Evolutionary conservation across 2,329 filamentous ascomycete genomes (phyloP).

Genomic region (Metarhizium sp.): DNA sequence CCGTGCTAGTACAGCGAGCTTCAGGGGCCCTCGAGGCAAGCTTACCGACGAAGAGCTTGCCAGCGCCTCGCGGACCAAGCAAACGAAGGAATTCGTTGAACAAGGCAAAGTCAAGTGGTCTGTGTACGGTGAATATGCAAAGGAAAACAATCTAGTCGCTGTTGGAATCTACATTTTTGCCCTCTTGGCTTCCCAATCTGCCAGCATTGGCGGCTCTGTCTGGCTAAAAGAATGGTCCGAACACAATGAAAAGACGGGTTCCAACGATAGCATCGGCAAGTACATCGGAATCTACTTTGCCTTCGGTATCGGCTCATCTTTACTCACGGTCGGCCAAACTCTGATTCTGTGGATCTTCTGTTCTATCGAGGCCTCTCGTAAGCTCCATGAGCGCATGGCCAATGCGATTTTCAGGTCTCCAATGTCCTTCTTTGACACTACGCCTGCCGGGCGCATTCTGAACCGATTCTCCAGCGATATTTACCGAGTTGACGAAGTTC

Average conservation of each 20-base stretch:
- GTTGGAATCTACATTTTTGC: conserved; percentile 72
- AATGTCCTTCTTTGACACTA: conserved; percentile 99
- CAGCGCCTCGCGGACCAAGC: conserved; percentile 64
- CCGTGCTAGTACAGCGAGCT: conserved; percentile 84
- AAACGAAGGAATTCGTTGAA: conserved; percentile 79
- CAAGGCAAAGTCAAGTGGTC: conserved; percentile 96
- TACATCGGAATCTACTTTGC: conserved; percentile 95
- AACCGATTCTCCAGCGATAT: conserved; percentile 89
- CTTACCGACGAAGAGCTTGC: conserved; percentile 74
- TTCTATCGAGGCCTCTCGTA: conserved; percentile 95
- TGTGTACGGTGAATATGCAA: conserved; percentile 91
- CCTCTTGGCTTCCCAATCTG: conserved; percentile 70
- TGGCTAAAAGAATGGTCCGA: conserved; percentile 96
- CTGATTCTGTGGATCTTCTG: conserved; percentile 98
- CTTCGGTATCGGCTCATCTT: conserved; percentile 79
- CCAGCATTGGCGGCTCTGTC: conserved; percentile 72
- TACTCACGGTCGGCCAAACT: conserved; percentile 82
- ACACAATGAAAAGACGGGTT: conserved; percentile 54
- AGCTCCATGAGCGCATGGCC: conserved; percentile 95
- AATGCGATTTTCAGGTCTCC: conserved; percentile 94
- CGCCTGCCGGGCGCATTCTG: conserved; percentile 88
- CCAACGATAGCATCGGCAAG: conserved; percentile 71
- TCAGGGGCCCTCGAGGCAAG: conserved; percentile 77
- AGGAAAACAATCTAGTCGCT: conserved; percentile 80
- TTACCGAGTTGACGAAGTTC: conserved; percentile 79